Base-by-base conservation (phyloP, 306 rosid species). In the Prunus salicina region DNA sequence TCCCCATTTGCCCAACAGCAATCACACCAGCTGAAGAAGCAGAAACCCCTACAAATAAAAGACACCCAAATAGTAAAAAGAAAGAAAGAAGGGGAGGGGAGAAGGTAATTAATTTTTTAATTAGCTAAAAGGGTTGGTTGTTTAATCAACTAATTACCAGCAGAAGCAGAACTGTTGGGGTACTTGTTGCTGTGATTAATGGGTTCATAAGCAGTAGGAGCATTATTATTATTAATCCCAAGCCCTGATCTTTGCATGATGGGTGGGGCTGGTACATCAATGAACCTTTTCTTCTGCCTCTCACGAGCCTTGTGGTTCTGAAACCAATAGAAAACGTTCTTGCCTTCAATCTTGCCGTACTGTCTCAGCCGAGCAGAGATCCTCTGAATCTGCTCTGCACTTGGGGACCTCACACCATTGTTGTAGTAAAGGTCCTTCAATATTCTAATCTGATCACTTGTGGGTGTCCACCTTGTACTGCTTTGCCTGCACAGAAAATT, bases 261-360 rank as follows among this genome's bases (percentile, higher is more conserved):
- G 11, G 22, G 28, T 2, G 28, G 53, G 0, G 69, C 41, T 4
- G 82, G 1, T 45, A 47, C 71, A 73, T 84, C 49, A 67, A 88
- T 89, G 86, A 92, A 92, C 69, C 98, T 80, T 76, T 96, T 96
- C 87, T 96, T 96, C 85, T 96, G 99, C 75, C 98, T 85, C 80
- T 96, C 99, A n/a, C 99, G 87, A 62, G 99, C 99, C 73, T 92
- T 96, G 79, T 92, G 99, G 84, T 96, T 96, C 80, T 92, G 98
- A 76, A 93, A 93, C 98, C 98, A 93, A 67, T 93, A 91, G 76
- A 93, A 93, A 12, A 93, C 98, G 70, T 93, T 93, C 67, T 96
- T 96, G 50, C 98, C 97, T 82, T 96, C 99, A 46, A 96, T 96
- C 91, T 96, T 92, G 13, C 99, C 99, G 86, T 89, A 96, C 86